Evolutionary conservation across 371 early-diverging fungal species (phyloP).

Genomic region (Lichtheimia ornata): DNA sequence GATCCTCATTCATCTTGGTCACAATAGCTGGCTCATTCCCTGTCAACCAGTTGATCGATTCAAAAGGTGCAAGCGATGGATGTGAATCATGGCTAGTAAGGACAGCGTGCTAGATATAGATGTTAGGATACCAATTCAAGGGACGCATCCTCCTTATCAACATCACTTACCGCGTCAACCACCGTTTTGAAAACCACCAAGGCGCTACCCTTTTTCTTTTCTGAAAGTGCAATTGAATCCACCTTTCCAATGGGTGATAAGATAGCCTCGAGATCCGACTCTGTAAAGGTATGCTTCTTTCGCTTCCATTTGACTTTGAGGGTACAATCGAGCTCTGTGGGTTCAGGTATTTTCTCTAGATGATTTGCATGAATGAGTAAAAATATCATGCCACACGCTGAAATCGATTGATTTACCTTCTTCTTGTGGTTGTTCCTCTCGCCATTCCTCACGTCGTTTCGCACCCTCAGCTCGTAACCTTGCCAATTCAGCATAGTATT

Average conservation of each 20-base stretch:
- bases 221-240: conserved; percentile 35
- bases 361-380: neutral
- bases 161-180: conserved; percentile 44
- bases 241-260: conserved; percentile 33
- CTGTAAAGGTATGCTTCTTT: conserved; percentile 38
- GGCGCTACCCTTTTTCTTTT: conserved; percentile 42
- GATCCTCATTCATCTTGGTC: conserved; percentile 32
- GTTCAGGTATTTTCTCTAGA: conserved; percentile 23
- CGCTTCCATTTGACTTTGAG: conserved; percentile 51
- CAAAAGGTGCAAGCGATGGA: conserved; percentile 36
- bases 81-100: conserved; percentile 40
- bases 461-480: conserved; percentile 45
- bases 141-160: neutral
- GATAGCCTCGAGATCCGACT: conserved; percentile 23
- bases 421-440: conserved; percentile 23
- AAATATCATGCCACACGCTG: neutral
- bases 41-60: conserved; percentile 43
- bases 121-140: neutral
- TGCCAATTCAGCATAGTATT: conserved; percentile 44
- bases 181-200: conserved; percentile 46
- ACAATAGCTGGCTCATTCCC: conserved; percentile 49
- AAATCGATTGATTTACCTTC: conserved; percentile 25
- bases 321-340: conserved; percentile 43
- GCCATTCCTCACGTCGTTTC: conserved; percentile 43
- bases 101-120: conserved; percentile 36